These are phyloP conservation scores for Ceratocystiopsis sp. DNA, from an alignment of 2,329 filamentous ascomycete genomes.

Conservation along the genomic window DNA sequence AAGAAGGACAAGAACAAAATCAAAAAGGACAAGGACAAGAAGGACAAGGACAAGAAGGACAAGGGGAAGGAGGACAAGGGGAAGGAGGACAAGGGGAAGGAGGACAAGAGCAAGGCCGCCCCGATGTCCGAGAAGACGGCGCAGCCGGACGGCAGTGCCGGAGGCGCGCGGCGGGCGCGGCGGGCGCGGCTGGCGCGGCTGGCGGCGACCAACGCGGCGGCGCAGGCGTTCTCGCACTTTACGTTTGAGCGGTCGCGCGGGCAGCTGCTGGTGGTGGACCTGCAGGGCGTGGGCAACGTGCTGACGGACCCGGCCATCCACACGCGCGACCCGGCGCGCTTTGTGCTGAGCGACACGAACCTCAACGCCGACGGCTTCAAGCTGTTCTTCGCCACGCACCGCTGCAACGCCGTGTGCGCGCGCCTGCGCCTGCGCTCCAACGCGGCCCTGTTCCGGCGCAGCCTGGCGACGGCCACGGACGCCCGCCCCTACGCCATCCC, in stretches of 20 bases:
- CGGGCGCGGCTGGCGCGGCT: background rate
- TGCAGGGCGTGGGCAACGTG: conserved; percentile 20
- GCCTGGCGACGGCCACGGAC: background rate
- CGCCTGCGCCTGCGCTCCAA: conserved; percentile 15
- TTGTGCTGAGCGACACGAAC: conserved; percentile 18
- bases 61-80: too few species aligned
- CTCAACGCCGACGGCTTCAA: conserved; percentile 19
- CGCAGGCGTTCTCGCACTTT: conserved; percentile 25
- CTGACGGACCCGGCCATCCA: conserved; percentile 23
- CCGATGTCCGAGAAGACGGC: background rate
- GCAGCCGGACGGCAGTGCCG: too few species aligned
- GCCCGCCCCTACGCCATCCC: conserved; percentile 5
- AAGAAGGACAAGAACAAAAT: too few species aligned
- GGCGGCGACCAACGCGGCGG: conserved; percentile 13
- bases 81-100: too few species aligned
- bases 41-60: too few species aligned
- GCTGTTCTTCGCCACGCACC: conserved; percentile 20
- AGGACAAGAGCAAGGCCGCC: too few species aligned
- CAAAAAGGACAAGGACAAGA: too few species aligned
- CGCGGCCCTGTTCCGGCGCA: conserved; percentile 7
- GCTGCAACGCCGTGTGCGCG: conserved; percentile 18
- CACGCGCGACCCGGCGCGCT: conserved; percentile 17
- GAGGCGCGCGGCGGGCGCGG: too few species aligned
- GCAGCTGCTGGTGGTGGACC: conserved; percentile 18
- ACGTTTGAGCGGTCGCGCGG: conserved; percentile 23